Percentiles rank a stretch among this genome's conserved stretches.
Conservation (phyloP, 1,284 basidiomycete genomes). For the Pseudomicrostroma phylloplanum region DNA sequence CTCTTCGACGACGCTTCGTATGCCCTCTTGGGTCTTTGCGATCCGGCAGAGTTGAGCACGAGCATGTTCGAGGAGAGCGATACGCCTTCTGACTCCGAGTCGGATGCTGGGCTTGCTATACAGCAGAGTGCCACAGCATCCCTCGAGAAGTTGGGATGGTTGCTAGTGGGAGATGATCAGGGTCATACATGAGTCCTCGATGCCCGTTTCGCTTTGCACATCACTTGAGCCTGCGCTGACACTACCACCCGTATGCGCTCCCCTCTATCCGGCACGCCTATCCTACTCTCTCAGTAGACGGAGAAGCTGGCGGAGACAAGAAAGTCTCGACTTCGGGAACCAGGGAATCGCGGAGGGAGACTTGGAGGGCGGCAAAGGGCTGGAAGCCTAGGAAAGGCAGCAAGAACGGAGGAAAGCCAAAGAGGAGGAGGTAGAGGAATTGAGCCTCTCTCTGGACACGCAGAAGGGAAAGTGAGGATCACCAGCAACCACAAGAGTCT, state of each 20-base stretch:
- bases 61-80: neutral
- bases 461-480: too few relatives aligned
- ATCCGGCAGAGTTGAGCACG: neutral
- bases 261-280: too few relatives aligned
- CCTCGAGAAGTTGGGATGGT: too few relatives aligned
- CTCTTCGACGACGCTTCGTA: neutral
- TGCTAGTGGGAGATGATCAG: too few relatives aligned
- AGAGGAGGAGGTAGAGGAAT: slow-evolving; percentile 28
- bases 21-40: slow-evolving; percentile 2
- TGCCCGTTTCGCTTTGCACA: too few relatives aligned
- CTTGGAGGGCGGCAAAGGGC: slow-evolving; percentile 31
- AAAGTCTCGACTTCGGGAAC: slow-evolving; percentile 40
- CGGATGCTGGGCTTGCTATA: too few relatives aligned
- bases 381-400: slow-evolving; percentile 31
- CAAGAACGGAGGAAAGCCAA: slow-evolving; percentile 35
- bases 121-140: too few relatives aligned
- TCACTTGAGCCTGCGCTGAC: too few relatives aligned
- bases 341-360: slow-evolving; percentile 37
- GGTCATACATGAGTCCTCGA: too few relatives aligned
- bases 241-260: too few relatives aligned
- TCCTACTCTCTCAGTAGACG: slow-evolving; percentile 3
- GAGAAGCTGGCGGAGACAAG: neutral
- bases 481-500: too few relatives aligned
- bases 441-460: too few relatives aligned
- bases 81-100: neutral